Conservation (phyloP, 495 filamentous ascomycete genomes). For the Penicilliopsis zonata region DNA sequence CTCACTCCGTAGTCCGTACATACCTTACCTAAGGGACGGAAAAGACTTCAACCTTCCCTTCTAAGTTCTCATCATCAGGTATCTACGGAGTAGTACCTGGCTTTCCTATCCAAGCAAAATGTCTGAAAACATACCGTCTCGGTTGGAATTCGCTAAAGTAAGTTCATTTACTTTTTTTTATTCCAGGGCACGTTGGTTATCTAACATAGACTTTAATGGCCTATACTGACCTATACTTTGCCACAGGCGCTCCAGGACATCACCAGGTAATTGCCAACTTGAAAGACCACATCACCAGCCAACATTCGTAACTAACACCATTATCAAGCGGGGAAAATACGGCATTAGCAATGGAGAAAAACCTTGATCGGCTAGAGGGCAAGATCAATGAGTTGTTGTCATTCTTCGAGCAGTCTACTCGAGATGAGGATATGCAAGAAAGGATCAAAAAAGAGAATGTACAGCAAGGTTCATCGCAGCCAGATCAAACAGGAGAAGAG, state of each 20-base stretch:
- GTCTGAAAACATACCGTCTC: too few species aligned
- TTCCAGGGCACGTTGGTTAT: conserved; percentile 1
- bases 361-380: neutral
- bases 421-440: neutral
- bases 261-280: neutral
- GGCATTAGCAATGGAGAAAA: neutral
- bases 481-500: conserved; percentile 1
- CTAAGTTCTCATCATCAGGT: too few species aligned
- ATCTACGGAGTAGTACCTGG: too few species aligned
- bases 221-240: neutral
- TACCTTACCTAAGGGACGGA: too few species aligned
- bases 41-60: too few species aligned
- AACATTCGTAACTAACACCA: neutral
- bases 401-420: neutral
- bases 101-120: too few species aligned
- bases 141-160: conserved; percentile 4
- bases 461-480: neutral
- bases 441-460: too few species aligned
- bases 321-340: conserved; percentile 1
- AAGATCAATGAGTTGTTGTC: neutral
- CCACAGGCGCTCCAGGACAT: neutral
- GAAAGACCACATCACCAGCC: neutral
- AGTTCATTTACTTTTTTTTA: neutral
- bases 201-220: neutral
- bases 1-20: too few species aligned